phyloP scores from a whole-genome alignment of 495 filamentous ascomycete species.

The Delitschia confertaspora region DNA sequence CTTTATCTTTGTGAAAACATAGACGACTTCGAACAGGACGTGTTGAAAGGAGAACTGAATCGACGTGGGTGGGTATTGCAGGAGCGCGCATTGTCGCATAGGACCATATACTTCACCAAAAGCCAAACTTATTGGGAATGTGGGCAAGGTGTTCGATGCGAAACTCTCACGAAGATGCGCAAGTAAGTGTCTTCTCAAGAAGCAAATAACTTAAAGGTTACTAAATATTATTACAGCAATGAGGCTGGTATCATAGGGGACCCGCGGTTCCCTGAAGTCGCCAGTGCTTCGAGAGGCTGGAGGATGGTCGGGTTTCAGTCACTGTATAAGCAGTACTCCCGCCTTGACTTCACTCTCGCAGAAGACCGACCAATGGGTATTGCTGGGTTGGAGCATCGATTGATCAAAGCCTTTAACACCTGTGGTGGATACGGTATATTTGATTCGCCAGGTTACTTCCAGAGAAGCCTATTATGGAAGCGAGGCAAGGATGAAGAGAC shows the following conservation, averaged over 20 bases:
- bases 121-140: constrained; percentile 40
- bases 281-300: background rate
- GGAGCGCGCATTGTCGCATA: constrained; percentile 35
- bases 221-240: constrained; percentile 19
- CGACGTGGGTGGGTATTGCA: constrained; percentile 39
- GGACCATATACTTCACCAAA: constrained; percentile 39
- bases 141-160: constrained; percentile 35
- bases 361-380: constrained; percentile 33
- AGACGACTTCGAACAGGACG: constrained; percentile 34
- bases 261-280: constrained; percentile 32
- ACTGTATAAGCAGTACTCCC: constrained; percentile 32
- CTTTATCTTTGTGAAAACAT: constrained; percentile 29
- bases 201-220: background rate
- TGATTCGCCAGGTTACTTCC: constrained; percentile 1
- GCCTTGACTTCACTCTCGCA: constrained; percentile 25
- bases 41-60: constrained; percentile 31
- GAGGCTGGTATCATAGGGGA: constrained; percentile 34
- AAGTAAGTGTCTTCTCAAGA: constrained; percentile 30
- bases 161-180: constrained; percentile 28
- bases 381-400: constrained; percentile 30
- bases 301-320: constrained; percentile 30
- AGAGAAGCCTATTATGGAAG: constrained; percentile 18
- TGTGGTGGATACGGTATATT: constrained; percentile 22
- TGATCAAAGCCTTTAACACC: constrained; percentile 19
- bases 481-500: background rate